Evolutionary conservation across 2,329 filamentous ascomycete species (phyloP).

Genomic region (Coniochaeta sp.): DNA sequence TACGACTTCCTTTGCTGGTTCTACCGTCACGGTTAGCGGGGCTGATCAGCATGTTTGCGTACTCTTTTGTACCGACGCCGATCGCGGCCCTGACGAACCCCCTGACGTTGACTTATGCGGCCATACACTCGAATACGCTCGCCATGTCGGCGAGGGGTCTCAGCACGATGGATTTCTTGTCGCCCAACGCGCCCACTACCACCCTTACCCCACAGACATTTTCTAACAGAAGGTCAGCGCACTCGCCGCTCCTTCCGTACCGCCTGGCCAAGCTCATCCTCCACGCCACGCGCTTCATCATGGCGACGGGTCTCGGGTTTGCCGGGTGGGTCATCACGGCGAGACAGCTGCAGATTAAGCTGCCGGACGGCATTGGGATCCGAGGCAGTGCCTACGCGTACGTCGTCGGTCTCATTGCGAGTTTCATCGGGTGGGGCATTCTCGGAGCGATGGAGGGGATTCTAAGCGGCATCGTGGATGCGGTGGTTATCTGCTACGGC

Average conservation of each 20-base stretch:
- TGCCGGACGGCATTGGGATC: conserved; percentile 44
- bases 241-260: conserved; percentile 65
- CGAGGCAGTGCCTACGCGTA: conserved; percentile 90
- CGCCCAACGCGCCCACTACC: conserved; percentile 65
- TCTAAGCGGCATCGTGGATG: conserved; percentile 79
- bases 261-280: conserved; percentile 85
- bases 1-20: conserved; percentile 78
- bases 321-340: conserved; percentile 96
- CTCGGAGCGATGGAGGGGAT: conserved; percentile 87
- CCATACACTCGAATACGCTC: conserved; percentile 85
- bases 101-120: conserved; percentile 83
- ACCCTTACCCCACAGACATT: conserved; percentile 54
- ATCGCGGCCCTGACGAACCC: conserved; percentile 85
- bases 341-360: conserved; percentile 60
- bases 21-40: conserved; percentile 63
- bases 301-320: conserved; percentile 84
- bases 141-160: conserved; percentile 71
- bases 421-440: conserved; percentile 91
- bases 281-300: conserved; percentile 84
- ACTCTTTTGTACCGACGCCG: conserved; percentile 75
- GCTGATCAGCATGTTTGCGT: conserved; percentile 55
- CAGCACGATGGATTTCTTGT: conserved; percentile 74
- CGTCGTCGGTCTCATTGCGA: conserved; percentile 84
- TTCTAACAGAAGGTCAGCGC: conserved; percentile 18
- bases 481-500: conserved; percentile 86